Evolutionary conservation across 148 eudicot species (phyloP).

Genomic region (Cornus controversa): DNA sequence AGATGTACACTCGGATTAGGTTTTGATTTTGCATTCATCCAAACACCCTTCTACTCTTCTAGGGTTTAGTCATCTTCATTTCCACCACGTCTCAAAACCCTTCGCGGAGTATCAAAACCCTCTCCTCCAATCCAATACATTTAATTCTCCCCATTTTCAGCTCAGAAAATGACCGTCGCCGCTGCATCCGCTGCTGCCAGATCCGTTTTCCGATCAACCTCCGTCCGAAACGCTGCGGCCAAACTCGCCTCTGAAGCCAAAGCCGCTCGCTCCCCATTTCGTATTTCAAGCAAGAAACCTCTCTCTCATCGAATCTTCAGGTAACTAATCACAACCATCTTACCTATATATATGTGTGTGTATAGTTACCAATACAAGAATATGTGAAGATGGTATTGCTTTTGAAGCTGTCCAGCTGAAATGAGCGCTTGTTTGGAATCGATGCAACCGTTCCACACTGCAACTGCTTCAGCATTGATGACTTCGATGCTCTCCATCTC

Average conservation of each 20-base stretch:
- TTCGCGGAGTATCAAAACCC: not conserved
- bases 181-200: conserved; percentile 60
- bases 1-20: too few relatives aligned
- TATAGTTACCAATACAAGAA: not conserved
- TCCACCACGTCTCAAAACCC: not conserved
- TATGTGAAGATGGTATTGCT: not conserved
- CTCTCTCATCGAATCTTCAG: conserved; percentile 62
- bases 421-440: conserved; percentile 70
- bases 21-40: not conserved
- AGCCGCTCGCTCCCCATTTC: conserved; percentile 52
- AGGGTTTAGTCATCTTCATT: not conserved
- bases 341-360: not conserved
- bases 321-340: conserved; percentile 18
- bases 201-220: conserved; percentile 52
- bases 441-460: conserved; percentile 81
- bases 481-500: conserved; percentile 83
- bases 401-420: conserved; percentile 67
- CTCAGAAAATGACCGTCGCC: conserved; percentile 23
- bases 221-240: conserved; percentile 42
- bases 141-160: not conserved
- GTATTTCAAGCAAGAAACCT: conserved; percentile 38
- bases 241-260: conserved; percentile 39
- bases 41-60: not conserved
- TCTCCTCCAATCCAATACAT: not conserved
- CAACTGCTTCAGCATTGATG: conserved; percentile 85